These are phyloP conservation scores for Sphagnum fallax DNA, from an alignment of 228 moss, liverwort and hornwort genomes.

Conservation along the genomic window DNA sequence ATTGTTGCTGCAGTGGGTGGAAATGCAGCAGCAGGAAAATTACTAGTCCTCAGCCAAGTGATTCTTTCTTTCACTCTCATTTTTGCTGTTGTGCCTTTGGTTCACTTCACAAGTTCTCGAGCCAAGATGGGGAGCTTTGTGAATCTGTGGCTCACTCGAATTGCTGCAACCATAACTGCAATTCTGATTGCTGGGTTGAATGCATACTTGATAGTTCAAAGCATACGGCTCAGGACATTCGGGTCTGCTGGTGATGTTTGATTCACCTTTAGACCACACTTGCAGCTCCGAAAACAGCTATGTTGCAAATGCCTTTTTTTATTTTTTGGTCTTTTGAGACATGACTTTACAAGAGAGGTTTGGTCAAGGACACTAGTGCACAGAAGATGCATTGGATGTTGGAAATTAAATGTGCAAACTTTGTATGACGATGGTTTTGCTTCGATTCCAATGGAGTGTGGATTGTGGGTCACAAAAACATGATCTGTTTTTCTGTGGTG, in stretches of 20 bases:
- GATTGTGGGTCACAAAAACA: too few species aligned
- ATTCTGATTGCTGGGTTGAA: not conserved
- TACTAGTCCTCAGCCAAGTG: not conserved
- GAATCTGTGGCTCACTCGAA: not conserved
- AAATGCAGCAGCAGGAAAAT: constrained; percentile 9
- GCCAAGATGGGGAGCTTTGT: not conserved
- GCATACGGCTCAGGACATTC: not conserved
- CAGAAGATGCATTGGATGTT: too few species aligned
- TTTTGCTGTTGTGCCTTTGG: not conserved
- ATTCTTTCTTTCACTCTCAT: not conserved
- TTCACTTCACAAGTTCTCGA: not conserved
- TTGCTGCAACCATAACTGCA: not conserved
- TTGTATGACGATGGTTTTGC: too few species aligned
- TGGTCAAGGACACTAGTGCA: too few species aligned
- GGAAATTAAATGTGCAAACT: too few species aligned
- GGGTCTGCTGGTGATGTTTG: not conserved
- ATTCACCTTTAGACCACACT: too few species aligned
- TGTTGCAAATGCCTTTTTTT: too few species aligned
- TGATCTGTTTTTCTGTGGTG: too few species aligned
- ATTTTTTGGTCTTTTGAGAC: too few species aligned
- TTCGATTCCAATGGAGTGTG: too few species aligned
- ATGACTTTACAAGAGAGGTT: too few species aligned
- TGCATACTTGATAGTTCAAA: not conserved
- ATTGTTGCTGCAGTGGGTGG: constrained; percentile 34
- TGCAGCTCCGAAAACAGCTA: too few species aligned